phyloP scores from a whole-genome alignment of 192 early-diverging fungal species.

The Coemansia umbellata region DNA sequence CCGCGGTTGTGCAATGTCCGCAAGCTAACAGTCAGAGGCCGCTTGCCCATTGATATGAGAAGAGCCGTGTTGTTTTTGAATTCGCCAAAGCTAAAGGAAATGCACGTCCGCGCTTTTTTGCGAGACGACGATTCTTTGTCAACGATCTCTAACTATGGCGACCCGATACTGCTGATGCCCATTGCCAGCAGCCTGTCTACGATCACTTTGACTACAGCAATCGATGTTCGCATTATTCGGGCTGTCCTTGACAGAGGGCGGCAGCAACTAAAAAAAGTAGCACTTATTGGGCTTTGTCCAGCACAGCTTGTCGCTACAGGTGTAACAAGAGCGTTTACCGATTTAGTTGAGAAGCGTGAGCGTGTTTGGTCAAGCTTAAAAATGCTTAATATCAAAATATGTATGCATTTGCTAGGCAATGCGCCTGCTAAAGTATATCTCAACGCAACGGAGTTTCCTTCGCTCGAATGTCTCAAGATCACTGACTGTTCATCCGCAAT shows the following conservation, averaged over 20 bases:
- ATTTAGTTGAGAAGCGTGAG: not conserved
- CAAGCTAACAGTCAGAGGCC: slow-evolving; percentile 23
- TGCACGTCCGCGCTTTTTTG: slow-evolving; percentile 22
- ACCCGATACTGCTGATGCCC: slow-evolving; percentile 17
- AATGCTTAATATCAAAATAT: slow-evolving; percentile 8
- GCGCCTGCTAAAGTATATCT: slow-evolving; percentile 3
- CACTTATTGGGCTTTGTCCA: slow-evolving; percentile 19
- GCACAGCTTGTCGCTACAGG: slow-evolving; percentile 18
- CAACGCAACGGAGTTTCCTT: slow-evolving; percentile 30
- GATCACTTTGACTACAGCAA: slow-evolving; percentile 23
- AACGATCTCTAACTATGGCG: slow-evolving; percentile 11
- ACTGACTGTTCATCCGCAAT: slow-evolving; percentile 6
- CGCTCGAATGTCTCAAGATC: slow-evolving; percentile 7
- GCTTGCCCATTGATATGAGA: slow-evolving; percentile 47
- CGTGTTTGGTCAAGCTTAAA: not conserved
- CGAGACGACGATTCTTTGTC: slow-evolving; percentile 28
- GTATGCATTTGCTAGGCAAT: not conserved
- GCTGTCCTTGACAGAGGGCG: slow-evolving; percentile 9
- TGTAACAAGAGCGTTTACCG: not conserved
- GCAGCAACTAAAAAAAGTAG: slow-evolving; percentile 8
- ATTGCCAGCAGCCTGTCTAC: slow-evolving; percentile 4
- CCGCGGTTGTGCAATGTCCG: slow-evolving; percentile 28
- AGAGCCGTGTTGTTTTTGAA: slow-evolving; percentile 26
- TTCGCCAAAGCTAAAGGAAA: slow-evolving; percentile 13
- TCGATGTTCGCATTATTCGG: slow-evolving; percentile 34